A percentile compares a stretch with the other conserved stretches of the same genome.
phyloP scores from a whole-genome alignment of 1,284 basidiomycete species.

The Malassezia dermatis region DNA sequence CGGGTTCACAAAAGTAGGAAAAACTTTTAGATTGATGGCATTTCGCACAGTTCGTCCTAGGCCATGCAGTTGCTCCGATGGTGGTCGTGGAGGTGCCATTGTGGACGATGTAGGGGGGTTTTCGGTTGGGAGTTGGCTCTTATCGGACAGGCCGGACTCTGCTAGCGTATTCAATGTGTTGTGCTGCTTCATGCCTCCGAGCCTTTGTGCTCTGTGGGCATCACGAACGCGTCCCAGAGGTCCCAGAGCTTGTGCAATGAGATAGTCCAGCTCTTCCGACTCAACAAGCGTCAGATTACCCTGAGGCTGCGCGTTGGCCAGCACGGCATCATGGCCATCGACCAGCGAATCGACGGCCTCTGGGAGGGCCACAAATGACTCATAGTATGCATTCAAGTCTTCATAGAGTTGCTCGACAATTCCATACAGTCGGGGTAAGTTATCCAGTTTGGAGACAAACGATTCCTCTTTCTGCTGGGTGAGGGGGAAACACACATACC shows the following conservation, averaged over 20 bases:
- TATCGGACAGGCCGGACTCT: neutral
- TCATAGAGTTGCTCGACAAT: conserved; percentile 94
- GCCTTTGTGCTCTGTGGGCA: neutral
- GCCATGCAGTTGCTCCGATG: conserved; percentile 21
- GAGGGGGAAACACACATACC: conserved; percentile 53
- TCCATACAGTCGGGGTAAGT: conserved; percentile 63
- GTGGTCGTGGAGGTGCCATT: neutral
- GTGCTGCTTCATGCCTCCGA: neutral
- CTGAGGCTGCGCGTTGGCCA: conserved; percentile 17
- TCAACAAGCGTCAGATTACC: conserved; percentile 20
- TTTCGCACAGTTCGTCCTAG: conserved; percentile 43
- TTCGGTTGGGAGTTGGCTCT: neutral
- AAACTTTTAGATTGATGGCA: conserved; percentile 63
- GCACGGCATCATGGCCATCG: neutral
- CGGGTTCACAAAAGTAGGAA: conserved; percentile 92
- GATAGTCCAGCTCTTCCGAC: conserved; percentile 8
- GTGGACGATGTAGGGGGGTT: neutral
- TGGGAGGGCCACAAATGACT: conserved; percentile 44
- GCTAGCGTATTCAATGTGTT: too few relatives aligned
- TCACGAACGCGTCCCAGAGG: conserved; percentile 1
- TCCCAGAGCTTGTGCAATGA: conserved; percentile 6
- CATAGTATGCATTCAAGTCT: conserved; percentile 79
- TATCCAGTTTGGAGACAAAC: conserved; percentile 68
- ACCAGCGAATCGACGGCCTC: conserved; percentile 18
- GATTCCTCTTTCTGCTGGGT: conserved; percentile 66